Evolutionary conservation across 495 filamentous ascomycete genomes (phyloP).

Genomic region (Aspergillus nanangensis): DNA sequence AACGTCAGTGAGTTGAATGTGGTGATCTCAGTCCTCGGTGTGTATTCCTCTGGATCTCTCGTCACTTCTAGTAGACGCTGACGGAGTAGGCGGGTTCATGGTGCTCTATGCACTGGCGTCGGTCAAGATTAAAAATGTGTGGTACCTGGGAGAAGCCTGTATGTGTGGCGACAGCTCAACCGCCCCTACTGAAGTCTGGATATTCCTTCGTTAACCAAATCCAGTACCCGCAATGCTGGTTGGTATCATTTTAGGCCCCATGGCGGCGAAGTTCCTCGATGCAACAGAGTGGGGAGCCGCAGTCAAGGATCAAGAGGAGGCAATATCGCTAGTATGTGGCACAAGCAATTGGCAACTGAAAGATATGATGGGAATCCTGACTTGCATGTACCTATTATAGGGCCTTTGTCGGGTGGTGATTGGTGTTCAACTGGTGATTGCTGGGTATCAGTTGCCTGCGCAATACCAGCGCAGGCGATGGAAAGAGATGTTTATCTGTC

Average conservation of each 20-base stretch:
- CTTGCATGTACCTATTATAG: too few species aligned
- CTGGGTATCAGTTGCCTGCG: slow-evolving; percentile 6
- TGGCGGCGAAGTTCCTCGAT: slow-evolving; percentile 2
- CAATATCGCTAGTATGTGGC: slow-evolving; percentile 3
- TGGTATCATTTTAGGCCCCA: slow-evolving; percentile 4
- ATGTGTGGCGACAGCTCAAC: not conserved
- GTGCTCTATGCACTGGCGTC: slow-evolving; percentile 1
- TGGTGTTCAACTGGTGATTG: slow-evolving; percentile 7
- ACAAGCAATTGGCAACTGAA: not conserved
- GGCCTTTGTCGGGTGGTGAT: slow-evolving; percentile 7
- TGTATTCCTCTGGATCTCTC: not conserved
- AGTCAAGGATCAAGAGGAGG: slow-evolving; percentile 2
- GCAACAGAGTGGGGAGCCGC: slow-evolving; percentile 7
- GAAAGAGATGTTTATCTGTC: slow-evolving; percentile 10
- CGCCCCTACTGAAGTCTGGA: not conserved
- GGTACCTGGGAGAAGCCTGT: slow-evolving; percentile 8
- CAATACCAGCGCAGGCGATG: slow-evolving; percentile 6
- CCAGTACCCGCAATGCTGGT: slow-evolving; percentile 4
- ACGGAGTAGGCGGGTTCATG: slow-evolving; percentile 3
- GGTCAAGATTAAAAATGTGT: slow-evolving; percentile 6
- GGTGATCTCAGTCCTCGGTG: slow-evolving; percentile 3
- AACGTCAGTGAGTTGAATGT: slow-evolving; percentile 6
- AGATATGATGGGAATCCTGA: not conserved
- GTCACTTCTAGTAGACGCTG: too few species aligned
- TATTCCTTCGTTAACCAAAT: not conserved